Base-by-base conservation (phyloP, 306 rosid species). In the Rubus parviflorus region DNA sequence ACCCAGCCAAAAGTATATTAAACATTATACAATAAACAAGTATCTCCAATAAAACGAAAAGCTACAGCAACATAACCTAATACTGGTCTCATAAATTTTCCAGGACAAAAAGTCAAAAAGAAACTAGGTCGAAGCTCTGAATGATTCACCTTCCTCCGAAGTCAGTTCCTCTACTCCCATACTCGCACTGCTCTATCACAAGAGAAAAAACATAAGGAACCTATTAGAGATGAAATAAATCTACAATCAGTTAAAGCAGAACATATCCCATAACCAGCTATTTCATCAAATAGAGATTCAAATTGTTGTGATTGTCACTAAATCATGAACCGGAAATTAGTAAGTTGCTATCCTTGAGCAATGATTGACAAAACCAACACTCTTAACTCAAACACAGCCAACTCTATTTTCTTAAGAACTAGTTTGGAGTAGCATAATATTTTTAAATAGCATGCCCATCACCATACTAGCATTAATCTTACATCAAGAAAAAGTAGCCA, bases 11-110 rank as follows among this genome's bases (percentile, higher is more conserved):
- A 47, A 70, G 14, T 48, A 48, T 15, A 61, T 5, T 2, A 61
- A 61, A 25, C n/a, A 61, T 61, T 15, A 61, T 30, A 61, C 37
- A 6, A 68, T 56, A 56, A 4, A 30, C 38, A 25, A 61, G n/a
- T 4, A 61, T 25, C 67, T 30, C 67, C 42, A 35, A 61, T 4
- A 12, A 25, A 1, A 57, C 1, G 3, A 61, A 68, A 68, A 45
- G 17, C n/a, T 65, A 51, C 17, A 35, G 74, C 48, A 67, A 52
- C 66, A 23, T 53, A 52, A 65, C 56, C 69, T 68, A 68, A 60
- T 77, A 48, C 58, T 70, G 52, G 71, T 40, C 53, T 60, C 70
- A 15, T 22, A 71, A 35, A 19, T 5, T 14, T 52, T 23, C 78
- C 12, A 43, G n/a, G 45, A 46, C 54, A 40, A 62, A 70, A 58